Base-by-base conservation (phyloP, 2,329 filamentous ascomycete genomes). In the Chrysoporthe puriensis region DNA sequence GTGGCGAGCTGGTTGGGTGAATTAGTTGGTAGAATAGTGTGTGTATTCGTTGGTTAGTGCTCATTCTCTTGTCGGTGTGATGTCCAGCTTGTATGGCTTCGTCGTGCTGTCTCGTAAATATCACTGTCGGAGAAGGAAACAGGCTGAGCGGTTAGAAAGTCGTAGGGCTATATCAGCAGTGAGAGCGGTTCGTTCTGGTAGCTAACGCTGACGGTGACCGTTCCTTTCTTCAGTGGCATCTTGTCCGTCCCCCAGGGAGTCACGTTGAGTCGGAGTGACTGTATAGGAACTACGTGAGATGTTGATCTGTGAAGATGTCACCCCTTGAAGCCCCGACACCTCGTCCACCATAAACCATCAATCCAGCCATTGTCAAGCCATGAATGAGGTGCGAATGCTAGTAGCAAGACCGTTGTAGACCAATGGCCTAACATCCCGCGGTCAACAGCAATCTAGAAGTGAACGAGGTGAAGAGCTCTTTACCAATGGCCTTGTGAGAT, bases 21-120 rank as follows among this genome's bases (percentile, higher is more conserved):
- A 18, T 46, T 56, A 36, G 62, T 56, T 44, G 36, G 13, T 54
- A 34, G 13, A 42, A 26, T 44, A 36, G 43, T 40, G 43, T 67
- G n/a, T 32, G 54, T 14, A 43, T 46, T 13, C 40, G 18, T 54
- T 40, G 36, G 36, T 40, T 40, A 40, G 36, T 40, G 36, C 5
- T 9, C 9, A 40, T 40, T 40, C 36, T 40, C 36, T 40, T 40
- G 36, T 9, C 9, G 36, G 36, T 40, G 36, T 40, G 9, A 40
- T 40, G 36, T 6, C 9, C 9, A 40, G 9, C 36, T 7, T 40
- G 36, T 40, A 40, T 40, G 36, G 36, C 36, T 40, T 40, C 36
- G 36, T 40, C 36, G 36, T 40, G 36, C 6, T 40, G 36, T 40
- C 6, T 40, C 36, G 36, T 40, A 40, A 9, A 40, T 9, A 40